phyloP scores from a whole-genome alignment of 2,329 filamentous ascomycete species.

The Aureobasidium sp. region DNA sequence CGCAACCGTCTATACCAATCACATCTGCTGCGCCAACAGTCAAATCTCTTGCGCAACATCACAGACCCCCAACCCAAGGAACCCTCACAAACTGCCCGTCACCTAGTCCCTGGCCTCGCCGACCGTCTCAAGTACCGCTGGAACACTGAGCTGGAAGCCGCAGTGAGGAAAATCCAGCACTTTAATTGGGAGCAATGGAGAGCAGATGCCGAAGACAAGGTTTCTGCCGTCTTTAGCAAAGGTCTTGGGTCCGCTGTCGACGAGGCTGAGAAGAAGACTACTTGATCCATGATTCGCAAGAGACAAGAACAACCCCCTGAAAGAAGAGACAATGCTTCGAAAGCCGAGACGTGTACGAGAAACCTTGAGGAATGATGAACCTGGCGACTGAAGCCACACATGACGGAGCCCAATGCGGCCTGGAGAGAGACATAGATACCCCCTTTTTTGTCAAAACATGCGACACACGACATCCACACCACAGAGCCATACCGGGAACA shows the following conservation, averaged over 20 bases:
- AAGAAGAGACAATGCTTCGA: neutral
- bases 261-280: constrained; percentile 1
- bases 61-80: constrained; percentile 36
- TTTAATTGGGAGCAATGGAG: constrained; percentile 39
- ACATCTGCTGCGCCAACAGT: constrained; percentile 40
- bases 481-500: neutral
- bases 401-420: neutral
- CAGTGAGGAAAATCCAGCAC: constrained; percentile 37
- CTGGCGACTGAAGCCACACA: neutral
- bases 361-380: neutral
- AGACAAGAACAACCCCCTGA: neutral
- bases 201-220: constrained; percentile 36
- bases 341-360: neutral
- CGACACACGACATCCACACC: neutral
- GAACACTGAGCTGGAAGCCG: constrained; percentile 41
- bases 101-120: constrained; percentile 34
- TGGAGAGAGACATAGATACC: constrained; percentile 5
- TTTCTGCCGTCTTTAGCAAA: constrained; percentile 13
- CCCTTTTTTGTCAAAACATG: neutral
- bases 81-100: constrained; percentile 34
- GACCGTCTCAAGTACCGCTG: constrained; percentile 46
- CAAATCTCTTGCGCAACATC: constrained; percentile 36
- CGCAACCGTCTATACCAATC: constrained; percentile 41
- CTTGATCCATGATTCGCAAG: neutral
- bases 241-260: neutral